Conservation (phyloP, 805 yeast species). For the Jamesozyma spencerorum region DNA sequence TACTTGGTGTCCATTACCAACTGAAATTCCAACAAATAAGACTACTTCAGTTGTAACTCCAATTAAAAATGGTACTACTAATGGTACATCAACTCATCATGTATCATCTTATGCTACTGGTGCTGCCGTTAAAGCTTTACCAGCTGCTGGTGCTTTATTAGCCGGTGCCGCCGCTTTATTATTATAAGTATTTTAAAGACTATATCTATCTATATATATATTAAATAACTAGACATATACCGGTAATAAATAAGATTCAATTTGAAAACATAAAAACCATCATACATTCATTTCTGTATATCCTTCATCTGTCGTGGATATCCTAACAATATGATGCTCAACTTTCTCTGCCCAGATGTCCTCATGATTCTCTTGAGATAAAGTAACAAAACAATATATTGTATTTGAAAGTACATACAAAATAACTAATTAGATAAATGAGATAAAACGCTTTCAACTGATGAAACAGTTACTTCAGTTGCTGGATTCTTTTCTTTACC, state of each 20-base stretch:
- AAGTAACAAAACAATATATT: too few species aligned
- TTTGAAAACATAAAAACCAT: too few species aligned
- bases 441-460: conserved; percentile 29
- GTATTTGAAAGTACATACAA: too few species aligned
- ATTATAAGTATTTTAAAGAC: conserved; percentile 29
- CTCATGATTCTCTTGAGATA: too few species aligned
- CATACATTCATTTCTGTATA: too few species aligned
- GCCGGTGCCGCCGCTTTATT: conserved; percentile 43
- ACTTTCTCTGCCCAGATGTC: too few species aligned
- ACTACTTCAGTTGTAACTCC: background rate
- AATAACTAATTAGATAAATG: conserved; percentile 18
- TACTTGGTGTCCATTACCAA: conserved; percentile 28
- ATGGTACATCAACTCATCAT: conserved; percentile 10
- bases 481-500: conserved; percentile 31
- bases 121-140: conserved; percentile 39
- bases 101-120: conserved; percentile 28
- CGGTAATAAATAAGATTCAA: too few species aligned
- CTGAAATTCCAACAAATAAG: conserved; percentile 7
- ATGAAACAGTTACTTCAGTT: conserved; percentile 31
- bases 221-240: too few species aligned
- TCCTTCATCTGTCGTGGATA: too few species aligned
- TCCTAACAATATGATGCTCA: too few species aligned
- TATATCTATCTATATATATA: background rate
- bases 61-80: conserved; percentile 1
- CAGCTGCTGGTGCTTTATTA: conserved; percentile 41